Base-by-base conservation (phyloP, 2,329 filamentous ascomycete genomes). In the Lasiodiplodia citricola region DNA sequence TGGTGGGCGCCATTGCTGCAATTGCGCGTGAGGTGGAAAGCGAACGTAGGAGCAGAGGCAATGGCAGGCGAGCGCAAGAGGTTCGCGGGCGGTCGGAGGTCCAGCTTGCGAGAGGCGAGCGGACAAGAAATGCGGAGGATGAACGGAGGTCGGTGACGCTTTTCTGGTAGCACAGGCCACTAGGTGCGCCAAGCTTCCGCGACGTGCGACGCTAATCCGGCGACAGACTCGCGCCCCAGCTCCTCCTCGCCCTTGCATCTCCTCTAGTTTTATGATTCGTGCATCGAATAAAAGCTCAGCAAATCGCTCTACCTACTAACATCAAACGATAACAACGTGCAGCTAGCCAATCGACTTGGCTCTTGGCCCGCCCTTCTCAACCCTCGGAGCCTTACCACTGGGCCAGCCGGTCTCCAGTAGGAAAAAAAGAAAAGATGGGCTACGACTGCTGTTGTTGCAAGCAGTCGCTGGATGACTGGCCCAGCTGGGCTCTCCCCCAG, bases 1-100 rank as follows among this genome's bases (percentile, higher is more conserved):
- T 68, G 25, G 50, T 65, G 6, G 67, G 67, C 51, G 67, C 67
- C 67, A 68, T 68, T 63, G 58, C 47, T 28, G 28, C 28, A 14
- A 41, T 13, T 23, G 23, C 14, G 54, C 5, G 21, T 14, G 35
- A 14, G n/a, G 18, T 6, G 44, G 4, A 21, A 47, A 10, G 44
- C 16, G 23, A 18, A 44, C 7, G 25, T 21, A 25, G 28, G 16
- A 23, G 60, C 28, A 21, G 47, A 38, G 38, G 60, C 47, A 38
- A 64, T 54, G 31, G 21, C 13, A 23, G 31, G 28, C 47, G 25
- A 47, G 44, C 58, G 44, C 41, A 51, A 31, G 44, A 28, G 16
- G 14, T 8, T 13, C 8, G 41, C 58, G 58, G 31, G 23, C 25
- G 47, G 44, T 37, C 60, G 31, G 60, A n/a, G 28, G 13, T 38